Evolutionary conservation across 495 filamentous ascomycete species (phyloP).

Genomic region (Penicillium soppii): DNA sequence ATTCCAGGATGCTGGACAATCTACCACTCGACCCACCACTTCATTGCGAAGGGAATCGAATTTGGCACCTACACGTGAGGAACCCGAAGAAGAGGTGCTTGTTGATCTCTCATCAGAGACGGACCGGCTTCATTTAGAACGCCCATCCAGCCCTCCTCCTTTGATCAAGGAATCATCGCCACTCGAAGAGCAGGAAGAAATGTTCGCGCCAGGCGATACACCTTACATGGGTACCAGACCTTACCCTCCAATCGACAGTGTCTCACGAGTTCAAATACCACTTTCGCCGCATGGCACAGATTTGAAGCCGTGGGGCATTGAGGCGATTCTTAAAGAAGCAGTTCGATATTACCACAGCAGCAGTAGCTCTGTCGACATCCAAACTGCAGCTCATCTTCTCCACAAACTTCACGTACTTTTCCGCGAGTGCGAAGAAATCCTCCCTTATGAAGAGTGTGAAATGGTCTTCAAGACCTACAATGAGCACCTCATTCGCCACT

Average conservation of each 20-base stretch:
- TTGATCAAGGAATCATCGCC: slow-evolving; percentile 40
- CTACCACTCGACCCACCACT: slow-evolving; percentile 6
- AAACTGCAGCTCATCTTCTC: slow-evolving; percentile 48
- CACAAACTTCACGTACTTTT: slow-evolving; percentile 45
- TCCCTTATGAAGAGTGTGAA: slow-evolving; percentile 44
- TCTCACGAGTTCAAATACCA: slow-evolving; percentile 31
- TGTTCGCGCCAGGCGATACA: not conserved
- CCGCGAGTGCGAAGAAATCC: slow-evolving; percentile 38
- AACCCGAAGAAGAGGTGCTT: slow-evolving; percentile 19
- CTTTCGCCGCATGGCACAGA: slow-evolving; percentile 29
- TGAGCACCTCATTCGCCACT: slow-evolving; percentile 59
- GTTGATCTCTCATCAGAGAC: slow-evolving; percentile 22
- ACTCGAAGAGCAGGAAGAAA: slow-evolving; percentile 14
- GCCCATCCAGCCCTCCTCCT: slow-evolving; percentile 41
- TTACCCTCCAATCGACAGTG: slow-evolving; percentile 16
- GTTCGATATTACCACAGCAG: slow-evolving; percentile 45
- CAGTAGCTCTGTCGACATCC: slow-evolving; percentile 40
- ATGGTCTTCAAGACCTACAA: slow-evolving; percentile 65
- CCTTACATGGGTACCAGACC: not conserved
- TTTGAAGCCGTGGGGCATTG: slow-evolving; percentile 50
- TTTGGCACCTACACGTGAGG: slow-evolving; percentile 25
- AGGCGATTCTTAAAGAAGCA: slow-evolving; percentile 43
- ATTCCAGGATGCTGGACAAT: slow-evolving; percentile 14
- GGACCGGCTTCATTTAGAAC: slow-evolving; percentile 35
- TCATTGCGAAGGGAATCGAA: slow-evolving; percentile 22